Evolutionary conservation across 2,329 filamentous ascomycete species (phyloP).

Genomic region (Massarina eburnea): DNA sequence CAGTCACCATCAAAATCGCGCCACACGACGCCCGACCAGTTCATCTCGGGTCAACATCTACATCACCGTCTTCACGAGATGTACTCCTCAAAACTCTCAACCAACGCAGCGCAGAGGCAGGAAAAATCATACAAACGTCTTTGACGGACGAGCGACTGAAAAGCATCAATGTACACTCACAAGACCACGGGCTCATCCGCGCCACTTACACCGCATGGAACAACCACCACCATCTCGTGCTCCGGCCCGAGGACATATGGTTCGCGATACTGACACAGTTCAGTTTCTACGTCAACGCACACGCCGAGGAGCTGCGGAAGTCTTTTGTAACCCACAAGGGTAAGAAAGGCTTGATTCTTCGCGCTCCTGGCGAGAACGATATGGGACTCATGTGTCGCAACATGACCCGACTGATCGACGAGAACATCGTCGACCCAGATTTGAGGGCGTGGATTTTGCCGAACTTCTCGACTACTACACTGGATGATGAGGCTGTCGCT

Average conservation of each 20-base stretch:
- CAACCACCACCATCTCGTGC: conserved; percentile 14
- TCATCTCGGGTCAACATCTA: background rate
- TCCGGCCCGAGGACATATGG: conserved; percentile 27
- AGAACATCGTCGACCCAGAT: conserved; percentile 46
- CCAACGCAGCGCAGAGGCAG: background rate
- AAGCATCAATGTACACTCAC: background rate
- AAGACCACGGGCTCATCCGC: conserved; percentile 4
- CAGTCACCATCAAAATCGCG: background rate
- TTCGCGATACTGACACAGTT: conserved; percentile 20
- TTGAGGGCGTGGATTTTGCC: conserved; percentile 55
- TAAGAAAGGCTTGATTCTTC: conserved; percentile 9
- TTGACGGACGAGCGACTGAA: background rate
- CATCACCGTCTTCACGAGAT: background rate
- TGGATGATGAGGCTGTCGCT: conserved; percentile 47
- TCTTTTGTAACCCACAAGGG: conserved; percentile 37
- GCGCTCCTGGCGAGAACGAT: background rate
- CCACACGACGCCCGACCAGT: background rate
- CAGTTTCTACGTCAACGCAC: conserved; percentile 19
- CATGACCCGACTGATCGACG: conserved; percentile 45
- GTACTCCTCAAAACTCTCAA: too few species aligned
- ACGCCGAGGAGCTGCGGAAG: conserved; percentile 14
- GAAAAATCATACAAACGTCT: background rate
- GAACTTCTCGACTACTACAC: conserved; percentile 54
- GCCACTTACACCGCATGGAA: conserved; percentile 3
- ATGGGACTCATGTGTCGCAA: conserved; percentile 31